phyloP scores from a whole-genome alignment of 768 basidiomycete genomes.

The Leccinum ochraceum region DNA sequence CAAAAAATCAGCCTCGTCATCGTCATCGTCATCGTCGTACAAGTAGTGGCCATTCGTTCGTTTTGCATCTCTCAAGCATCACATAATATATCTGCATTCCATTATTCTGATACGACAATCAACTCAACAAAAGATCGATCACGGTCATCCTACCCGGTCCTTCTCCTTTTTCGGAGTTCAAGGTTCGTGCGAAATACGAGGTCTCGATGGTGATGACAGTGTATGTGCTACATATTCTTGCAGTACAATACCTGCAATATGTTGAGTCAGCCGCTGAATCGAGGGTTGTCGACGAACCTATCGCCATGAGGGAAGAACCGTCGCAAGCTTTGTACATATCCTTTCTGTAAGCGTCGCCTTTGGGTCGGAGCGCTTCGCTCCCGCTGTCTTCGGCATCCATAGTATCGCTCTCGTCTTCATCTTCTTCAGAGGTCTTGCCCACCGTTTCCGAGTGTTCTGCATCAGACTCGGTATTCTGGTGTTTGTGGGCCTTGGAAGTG shows the following conservation, averaged over 20 bases:
- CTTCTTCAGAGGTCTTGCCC: conserved; percentile 17
- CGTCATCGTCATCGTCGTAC: conserved; percentile 2
- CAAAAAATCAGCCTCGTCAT: conserved; percentile 4
- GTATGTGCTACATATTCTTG: conserved; percentile 59
- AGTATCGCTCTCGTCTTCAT: conserved; percentile 15
- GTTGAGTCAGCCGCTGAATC: conserved; percentile 1
- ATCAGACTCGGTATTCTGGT: conserved; percentile 6
- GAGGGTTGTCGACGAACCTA: conserved; percentile 47
- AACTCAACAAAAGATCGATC: background rate
- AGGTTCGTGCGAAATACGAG: background rate
- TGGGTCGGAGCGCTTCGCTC: conserved; percentile 6
- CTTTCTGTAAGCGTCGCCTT: conserved; percentile 18
- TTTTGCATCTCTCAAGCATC: background rate
- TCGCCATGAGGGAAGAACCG: conserved; percentile 70
- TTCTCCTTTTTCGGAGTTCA: conserved; percentile 10
- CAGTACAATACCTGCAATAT: conserved; percentile 58
- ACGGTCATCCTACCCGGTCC: background rate
- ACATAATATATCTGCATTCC: conserved; percentile 10
- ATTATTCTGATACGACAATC: background rate
- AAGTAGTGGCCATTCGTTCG: conserved; percentile 13
- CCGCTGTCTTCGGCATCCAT: conserved; percentile 9
- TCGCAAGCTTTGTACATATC: conserved; percentile 80
- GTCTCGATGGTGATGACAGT: conserved; percentile 12
- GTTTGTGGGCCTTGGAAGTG: conserved; percentile 8
- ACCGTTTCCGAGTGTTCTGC: conserved; percentile 16